Conservation (phyloP, 768 basidiomycete species). For the Phlegmacium glaucopus region DNA sequence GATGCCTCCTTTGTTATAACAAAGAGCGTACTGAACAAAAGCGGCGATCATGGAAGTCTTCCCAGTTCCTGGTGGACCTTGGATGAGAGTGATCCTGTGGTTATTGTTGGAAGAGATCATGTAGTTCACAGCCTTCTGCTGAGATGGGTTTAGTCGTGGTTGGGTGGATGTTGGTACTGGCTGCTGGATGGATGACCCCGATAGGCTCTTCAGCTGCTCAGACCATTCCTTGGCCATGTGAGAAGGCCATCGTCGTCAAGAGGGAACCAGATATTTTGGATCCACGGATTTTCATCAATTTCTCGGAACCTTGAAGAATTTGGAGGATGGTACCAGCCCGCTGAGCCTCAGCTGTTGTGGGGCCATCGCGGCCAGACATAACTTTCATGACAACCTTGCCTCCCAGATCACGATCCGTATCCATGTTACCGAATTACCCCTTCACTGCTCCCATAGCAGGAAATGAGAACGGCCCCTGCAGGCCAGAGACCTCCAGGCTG, state of each 20-base stretch:
- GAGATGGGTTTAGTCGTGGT: slow-evolving; percentile 39
- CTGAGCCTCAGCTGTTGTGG: slow-evolving; percentile 55
- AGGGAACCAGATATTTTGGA: slow-evolving; percentile 47
- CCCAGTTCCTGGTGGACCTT: slow-evolving; percentile 66
- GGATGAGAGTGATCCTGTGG: slow-evolving; percentile 40
- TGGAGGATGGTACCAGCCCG: slow-evolving; percentile 38
- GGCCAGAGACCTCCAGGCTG: slow-evolving; percentile 23
- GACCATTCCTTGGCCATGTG: slow-evolving; percentile 42
- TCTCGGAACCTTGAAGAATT: slow-evolving; percentile 38
- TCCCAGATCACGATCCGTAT: slow-evolving; percentile 16
- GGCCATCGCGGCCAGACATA: slow-evolving; percentile 51
- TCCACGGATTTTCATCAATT: slow-evolving; percentile 42
- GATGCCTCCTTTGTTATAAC: slow-evolving; percentile 42
- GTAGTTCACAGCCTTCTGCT: slow-evolving; percentile 42
- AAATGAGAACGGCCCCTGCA: slow-evolving; percentile 33
- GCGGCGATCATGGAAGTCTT: slow-evolving; percentile 73
- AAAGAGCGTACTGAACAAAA: slow-evolving; percentile 49
- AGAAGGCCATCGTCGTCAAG: slow-evolving; percentile 22
- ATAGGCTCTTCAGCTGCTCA: background rate
- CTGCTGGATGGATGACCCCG: background rate
- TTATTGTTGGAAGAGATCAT: slow-evolving; percentile 39
- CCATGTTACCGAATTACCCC: slow-evolving; percentile 33
- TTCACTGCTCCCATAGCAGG: slow-evolving; percentile 36
- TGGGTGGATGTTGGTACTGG: background rate
- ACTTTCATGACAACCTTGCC: slow-evolving; percentile 37